Evolutionary conservation across 148 eudicot species (phyloP).

Genomic region (Rhododendron ovatum): DNA sequence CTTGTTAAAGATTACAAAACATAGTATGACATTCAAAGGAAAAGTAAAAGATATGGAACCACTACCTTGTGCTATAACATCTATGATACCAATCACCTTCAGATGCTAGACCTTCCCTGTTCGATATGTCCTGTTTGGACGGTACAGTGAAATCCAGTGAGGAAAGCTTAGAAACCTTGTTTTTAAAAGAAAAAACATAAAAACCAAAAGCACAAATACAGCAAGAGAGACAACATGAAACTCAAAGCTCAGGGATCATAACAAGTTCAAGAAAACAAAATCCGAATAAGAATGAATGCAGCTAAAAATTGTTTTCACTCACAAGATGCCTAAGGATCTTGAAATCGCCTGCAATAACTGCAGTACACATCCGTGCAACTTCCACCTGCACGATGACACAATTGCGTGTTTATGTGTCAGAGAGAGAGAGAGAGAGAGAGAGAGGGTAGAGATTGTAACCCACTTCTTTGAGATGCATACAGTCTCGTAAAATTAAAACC

Average conservation of each 20-base stretch:
- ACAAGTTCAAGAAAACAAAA: neutral
- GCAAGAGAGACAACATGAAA: neutral
- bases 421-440: neutral
- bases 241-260: neutral
- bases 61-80: constrained; percentile 38
- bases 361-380: constrained; percentile 39
- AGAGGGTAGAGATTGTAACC: neutral
- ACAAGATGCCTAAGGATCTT: constrained; percentile 52
- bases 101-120: constrained; percentile 58
- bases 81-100: constrained; percentile 52
- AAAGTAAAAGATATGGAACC: neutral
- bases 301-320: constrained; percentile 16
- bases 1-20: neutral
- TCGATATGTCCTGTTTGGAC: constrained; percentile 52
- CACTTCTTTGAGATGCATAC: constrained; percentile 65
- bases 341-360: constrained; percentile 56
- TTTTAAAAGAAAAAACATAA: neutral
- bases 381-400: constrained; percentile 37
- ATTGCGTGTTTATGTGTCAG: neutral
- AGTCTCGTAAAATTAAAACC: constrained; percentile 51
- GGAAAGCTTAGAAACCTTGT: neutral
- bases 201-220: neutral
- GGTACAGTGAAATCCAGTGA: neutral
- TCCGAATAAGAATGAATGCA: neutral
- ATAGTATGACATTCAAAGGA: neutral